phyloP scores from a whole-genome alignment of 106 monocot species.

The Xerophyta viscosa region DNA sequence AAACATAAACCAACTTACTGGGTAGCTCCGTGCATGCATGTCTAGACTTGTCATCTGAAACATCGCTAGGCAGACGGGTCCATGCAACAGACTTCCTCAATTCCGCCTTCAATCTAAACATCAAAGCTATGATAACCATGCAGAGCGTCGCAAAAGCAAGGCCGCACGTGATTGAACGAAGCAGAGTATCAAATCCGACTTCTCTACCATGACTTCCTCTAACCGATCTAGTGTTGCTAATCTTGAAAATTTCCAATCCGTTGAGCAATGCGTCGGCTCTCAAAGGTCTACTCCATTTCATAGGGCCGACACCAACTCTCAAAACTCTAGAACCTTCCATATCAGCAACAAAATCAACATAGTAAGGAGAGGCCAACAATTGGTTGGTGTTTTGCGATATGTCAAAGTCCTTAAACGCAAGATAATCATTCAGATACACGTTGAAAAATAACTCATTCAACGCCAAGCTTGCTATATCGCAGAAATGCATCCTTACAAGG shows the following conservation, averaged over 20 bases:
- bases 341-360: constrained; percentile 59
- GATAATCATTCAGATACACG: constrained; percentile 61
- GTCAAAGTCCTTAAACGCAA: constrained; percentile 57
- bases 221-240: constrained; percentile 52
- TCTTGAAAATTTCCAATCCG: constrained; percentile 86
- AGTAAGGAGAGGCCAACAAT: constrained; percentile 66
- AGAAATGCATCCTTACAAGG: constrained; percentile 85
- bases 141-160: constrained; percentile 35
- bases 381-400: constrained; percentile 43
- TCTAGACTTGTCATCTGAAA: constrained; percentile 18
- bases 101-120: constrained; percentile 43
- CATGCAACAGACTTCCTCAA: constrained; percentile 30
- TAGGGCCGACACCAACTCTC: constrained; percentile 41
- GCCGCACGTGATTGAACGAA: constrained; percentile 45
- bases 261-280: constrained; percentile 60
- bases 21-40: constrained; percentile 8
- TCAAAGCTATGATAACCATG: constrained; percentile 29
- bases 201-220: constrained; percentile 54
- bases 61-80: constrained; percentile 44
- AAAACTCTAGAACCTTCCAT: constrained; percentile 26
- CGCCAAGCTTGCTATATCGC: constrained; percentile 76
- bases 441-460: constrained; percentile 71
- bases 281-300: constrained; percentile 20
- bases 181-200: constrained; percentile 16
- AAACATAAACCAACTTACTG: constrained; percentile 26